Base-by-base conservation (phyloP, 2,329 filamentous ascomycete genomes). In the Curvularia sp. region DNA sequence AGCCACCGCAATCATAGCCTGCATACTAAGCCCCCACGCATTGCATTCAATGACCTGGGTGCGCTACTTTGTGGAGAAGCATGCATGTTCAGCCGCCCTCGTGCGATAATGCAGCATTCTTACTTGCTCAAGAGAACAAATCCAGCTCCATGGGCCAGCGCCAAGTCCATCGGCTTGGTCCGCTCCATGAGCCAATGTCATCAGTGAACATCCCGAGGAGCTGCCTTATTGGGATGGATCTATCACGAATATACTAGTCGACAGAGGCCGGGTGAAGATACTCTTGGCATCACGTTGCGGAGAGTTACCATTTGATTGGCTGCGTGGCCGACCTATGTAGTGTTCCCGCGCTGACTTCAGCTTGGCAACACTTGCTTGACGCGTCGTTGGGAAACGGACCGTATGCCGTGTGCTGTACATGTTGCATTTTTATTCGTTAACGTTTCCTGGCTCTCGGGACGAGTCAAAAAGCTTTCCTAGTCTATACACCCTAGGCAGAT, bases 81-180 rank as follows among this genome's bases (percentile, higher is more conserved):
- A 55, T 21, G 38, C 42, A 51, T 47, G 21, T 53, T 53, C 59
- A 64, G 64, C 57, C 45, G 60, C 63, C 66, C 70, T 57, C 71
- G 72, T 75, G 72, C 66, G 50, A 71, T 63, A 45, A 71, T 59
- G 46, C 38, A 55, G 60, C 57, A 58, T 63, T 74, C 62, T 73
- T 63, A 75, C 63, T 75, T 75, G 72, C 68, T 74, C 63, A 53
- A 67, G 54, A 65, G 52, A 56, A 49, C 23, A 49, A 49, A 55
- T 60, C 64, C 65, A 64, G 53, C 54, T 53, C 60, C 69, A 65
- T 55, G 61, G 60, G 55, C 59, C 54, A 61, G 61, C 52, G 62
- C 51, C 36, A 42, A 57, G 39, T 60, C 63, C 65, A 62, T 59
- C 59, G 60, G 59, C 30, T 46, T 62, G 69, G 59, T 59, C 60